Evolutionary conservation across 495 filamentous ascomycete species (phyloP), one percentile per base, ranked within the genome.

Genomic region (Aspergillus cavernicola): DNA sequence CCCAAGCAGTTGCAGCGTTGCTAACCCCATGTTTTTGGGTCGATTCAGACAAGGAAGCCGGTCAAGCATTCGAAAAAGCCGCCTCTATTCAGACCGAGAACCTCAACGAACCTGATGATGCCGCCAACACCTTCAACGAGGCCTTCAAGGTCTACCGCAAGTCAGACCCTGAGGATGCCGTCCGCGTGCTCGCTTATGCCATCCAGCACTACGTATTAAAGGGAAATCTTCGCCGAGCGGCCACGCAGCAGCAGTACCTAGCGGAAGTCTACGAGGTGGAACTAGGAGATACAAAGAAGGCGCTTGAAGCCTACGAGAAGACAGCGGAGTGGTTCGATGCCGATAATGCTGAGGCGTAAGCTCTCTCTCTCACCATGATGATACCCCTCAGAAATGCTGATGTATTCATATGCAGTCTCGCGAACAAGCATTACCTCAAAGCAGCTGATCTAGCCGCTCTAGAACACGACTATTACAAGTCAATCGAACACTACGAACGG

Each of bases 381-480:
- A 28, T 43, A 6, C 40, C n/a, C n/a, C n/a, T n/a, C 7, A 5
- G 5, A 4, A n/a, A n/a, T n/a, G n/a, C 29, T 50, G 20, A n/a
- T 19, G 19, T 33, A 3, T 5, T n/a, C 24, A 6, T 16, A 23
- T 4, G 8, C 63, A 87, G 87, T 43, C 79, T 92, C 15, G 91
- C 92, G 24, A 97, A 95, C 73, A 96, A 95, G 72, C 80, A 89
- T 48, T 91, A 77, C 70, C 78, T 96, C 51, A 96, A 96, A 72
- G 84, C 87, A 6, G 93, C 89, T 36, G 93, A 98, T 58, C 72
- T 96, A 40, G 80, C 87, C 8, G 92, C 90, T 12, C 69, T 95
- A 11, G 87, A 88, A 50, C 77, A 70, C 40, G 86, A 95, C 61
- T 97, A 92, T 71, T 81, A 81, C 73, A 88, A 84, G 67, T 81